A percentile compares a stretch with the other conserved stretches of the same genome.
These are phyloP conservation scores for Neonectria punicea DNA, from an alignment of 2,329 filamentous ascomycete species.

Conservation along the genomic window DNA sequence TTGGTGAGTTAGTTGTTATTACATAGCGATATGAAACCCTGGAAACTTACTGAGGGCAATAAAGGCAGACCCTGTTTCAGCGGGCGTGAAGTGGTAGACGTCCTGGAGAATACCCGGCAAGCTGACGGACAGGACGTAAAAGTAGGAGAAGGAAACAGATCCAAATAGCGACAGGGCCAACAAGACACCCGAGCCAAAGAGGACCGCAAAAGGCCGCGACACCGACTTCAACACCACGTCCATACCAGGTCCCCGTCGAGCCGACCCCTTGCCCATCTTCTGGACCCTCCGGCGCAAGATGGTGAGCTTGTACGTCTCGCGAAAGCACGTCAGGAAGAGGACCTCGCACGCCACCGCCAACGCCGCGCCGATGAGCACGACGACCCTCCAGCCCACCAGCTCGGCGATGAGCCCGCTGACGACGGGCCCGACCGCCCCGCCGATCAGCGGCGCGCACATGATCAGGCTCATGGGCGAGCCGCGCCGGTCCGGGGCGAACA, in stretches of 20 bases:
- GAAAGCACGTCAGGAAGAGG: constrained; percentile 61
- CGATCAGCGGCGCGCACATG: constrained; percentile 66
- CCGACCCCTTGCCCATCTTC: background rate
- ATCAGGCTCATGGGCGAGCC: constrained; percentile 68
- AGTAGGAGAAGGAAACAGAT: constrained; percentile 61
- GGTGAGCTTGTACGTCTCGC: constrained; percentile 70
- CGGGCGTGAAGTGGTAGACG: constrained; percentile 60
- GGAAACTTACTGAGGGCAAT: constrained; percentile 43
- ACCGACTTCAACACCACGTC: constrained; percentile 49
- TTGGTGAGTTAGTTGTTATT: background rate
- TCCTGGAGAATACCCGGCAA: constrained; percentile 61
- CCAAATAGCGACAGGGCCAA: constrained; percentile 59
- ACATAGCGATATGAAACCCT: background rate
- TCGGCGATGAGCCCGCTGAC: constrained; percentile 66
- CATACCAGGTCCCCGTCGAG: constrained; percentile 30
- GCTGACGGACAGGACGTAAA: constrained; percentile 65
- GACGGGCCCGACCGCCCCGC: constrained; percentile 66
- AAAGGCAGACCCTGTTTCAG: constrained; percentile 63
- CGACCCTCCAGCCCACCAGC: constrained; percentile 63
- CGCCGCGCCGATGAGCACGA: constrained; percentile 61
- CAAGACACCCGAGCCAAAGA: constrained; percentile 63
- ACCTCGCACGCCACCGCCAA: constrained; percentile 62
- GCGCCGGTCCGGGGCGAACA: constrained; percentile 66
- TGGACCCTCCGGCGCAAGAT: constrained; percentile 56
- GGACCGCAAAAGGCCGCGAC: constrained; percentile 57